Evolutionary conservation across 2,329 filamentous ascomycete species (phyloP), one percentile per base, ranked within the genome.

Genomic region (Coleophoma eucalyptorum): DNA sequence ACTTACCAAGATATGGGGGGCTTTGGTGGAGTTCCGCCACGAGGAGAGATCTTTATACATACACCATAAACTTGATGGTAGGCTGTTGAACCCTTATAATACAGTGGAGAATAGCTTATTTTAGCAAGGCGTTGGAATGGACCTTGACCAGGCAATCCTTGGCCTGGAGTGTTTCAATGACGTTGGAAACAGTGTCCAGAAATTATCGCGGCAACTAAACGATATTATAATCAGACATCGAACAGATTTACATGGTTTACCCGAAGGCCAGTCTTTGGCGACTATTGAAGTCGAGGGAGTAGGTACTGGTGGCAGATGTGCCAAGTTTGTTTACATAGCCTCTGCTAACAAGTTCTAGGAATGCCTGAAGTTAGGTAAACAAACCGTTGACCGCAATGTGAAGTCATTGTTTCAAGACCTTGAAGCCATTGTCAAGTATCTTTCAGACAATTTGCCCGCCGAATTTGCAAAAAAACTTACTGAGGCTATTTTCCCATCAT

Each of bases 1-100:
- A 8, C 78, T 94, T 37, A 79, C 81, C 41, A 74, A 76, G 49
- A 78, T 84, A n/a, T 97, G 91, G 90, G 79, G 80, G 51, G 72
- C 77, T 0, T 72, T 93, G 41, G 72, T 96, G 12, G 69, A 75
- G 1, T 69, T 91, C 16, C 81, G 93, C 61, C 67, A 73, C 1
- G 72, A 79, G 19, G 20, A 32, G 5, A n/a, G 42, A 26, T 16
- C 16, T n/a, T 12, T 44, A 13, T 11, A 44, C 20, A 44, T 44
- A 15, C 20, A 7, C 8, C 19, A 44, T 31, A 16, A n/a, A 18
- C 35, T 38, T 15, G 42, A n/a, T 3, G 32, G 32, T 35, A 5
- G 43, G 13, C 33, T 48, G n/a, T 55, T 64, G 51, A 48, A 15
- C 42, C 35, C 19, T 19, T 10, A 20, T 21, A 19, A 12, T 6